These are phyloP conservation scores for Ceratobasidium sp. DNA, from an alignment of 1,284 basidiomycete species.

Conservation along the genomic window DNA sequence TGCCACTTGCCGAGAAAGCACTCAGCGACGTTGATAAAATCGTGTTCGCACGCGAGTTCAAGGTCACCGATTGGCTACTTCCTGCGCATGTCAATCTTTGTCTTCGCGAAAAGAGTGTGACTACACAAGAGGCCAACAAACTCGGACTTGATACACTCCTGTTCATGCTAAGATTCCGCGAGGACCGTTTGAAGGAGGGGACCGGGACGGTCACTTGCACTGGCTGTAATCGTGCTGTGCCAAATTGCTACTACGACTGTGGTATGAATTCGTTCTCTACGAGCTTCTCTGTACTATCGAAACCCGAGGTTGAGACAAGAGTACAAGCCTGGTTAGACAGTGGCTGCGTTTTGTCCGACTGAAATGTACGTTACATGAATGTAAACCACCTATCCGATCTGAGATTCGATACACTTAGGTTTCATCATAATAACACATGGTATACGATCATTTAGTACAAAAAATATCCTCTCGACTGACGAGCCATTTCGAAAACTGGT, in stretches of 20 bases:
- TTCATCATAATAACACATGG: too few relatives aligned
- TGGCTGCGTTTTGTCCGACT: not conserved
- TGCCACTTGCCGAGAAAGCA: not conserved
- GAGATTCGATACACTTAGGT: too few relatives aligned
- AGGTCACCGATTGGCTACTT: slow-evolving; percentile 25
- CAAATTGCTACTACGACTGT: not conserved
- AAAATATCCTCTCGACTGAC: too few relatives aligned
- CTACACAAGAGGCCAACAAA: slow-evolving; percentile 21
- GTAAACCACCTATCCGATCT: too few relatives aligned
- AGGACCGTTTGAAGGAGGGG: not conserved
- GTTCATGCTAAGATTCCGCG: slow-evolving; percentile 13
- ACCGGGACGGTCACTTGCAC: too few relatives aligned
- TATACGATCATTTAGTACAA: too few relatives aligned
- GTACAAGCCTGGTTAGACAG: not conserved
- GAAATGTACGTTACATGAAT: too few relatives aligned
- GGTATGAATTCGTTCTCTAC: not conserved
- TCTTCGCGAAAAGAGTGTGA: not conserved
- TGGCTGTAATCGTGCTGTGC: not conserved
- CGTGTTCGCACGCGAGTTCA: slow-evolving; percentile 28
- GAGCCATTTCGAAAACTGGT: too few relatives aligned
- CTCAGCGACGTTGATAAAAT: slow-evolving; percentile 22
- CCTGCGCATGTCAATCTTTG: slow-evolving; percentile 31
- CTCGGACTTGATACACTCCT: slow-evolving; percentile 17
- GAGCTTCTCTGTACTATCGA: too few relatives aligned
- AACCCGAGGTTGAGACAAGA: not conserved